Percentiles rank a stretch among this genome's conserved stretches.
These are phyloP conservation scores for Ceratocystis diversiconidia DNA, from an alignment of 2,329 filamentous ascomycete genomes.

Conservation along the genomic window DNA sequence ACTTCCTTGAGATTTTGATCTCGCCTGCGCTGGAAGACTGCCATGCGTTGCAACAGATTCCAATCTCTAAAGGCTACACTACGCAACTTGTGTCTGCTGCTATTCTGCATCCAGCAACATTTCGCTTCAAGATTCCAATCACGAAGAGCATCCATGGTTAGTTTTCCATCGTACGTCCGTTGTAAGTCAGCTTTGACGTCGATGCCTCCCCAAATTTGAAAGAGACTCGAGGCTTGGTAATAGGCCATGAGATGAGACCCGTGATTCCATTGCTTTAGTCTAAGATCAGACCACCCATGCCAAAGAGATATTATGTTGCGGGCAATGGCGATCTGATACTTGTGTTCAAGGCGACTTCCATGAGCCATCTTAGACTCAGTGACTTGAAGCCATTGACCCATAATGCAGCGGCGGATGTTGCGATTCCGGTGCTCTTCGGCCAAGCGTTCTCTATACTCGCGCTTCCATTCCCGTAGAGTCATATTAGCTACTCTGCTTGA, in stretches of 20 bases:
- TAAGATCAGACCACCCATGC: conserved; percentile 7
- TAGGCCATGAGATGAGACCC: conserved; percentile 9
- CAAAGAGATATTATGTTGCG: conserved; percentile 5
- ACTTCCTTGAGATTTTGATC: background rate
- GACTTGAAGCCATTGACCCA: conserved; percentile 18
- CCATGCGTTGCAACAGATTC: conserved; percentile 17
- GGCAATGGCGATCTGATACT: background rate
- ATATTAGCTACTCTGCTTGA: conserved; percentile 15
- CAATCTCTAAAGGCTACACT: conserved; percentile 16
- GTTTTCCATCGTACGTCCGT: conserved; percentile 7
- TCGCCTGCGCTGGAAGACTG: conserved; percentile 8
- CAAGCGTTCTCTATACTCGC: conserved; percentile 10
- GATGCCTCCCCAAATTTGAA: conserved; percentile 2
- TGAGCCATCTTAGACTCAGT: background rate
- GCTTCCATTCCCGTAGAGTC: conserved; percentile 15
- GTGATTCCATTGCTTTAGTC: background rate
- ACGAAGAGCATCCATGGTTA: conserved; percentile 8
- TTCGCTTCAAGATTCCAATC: conserved; percentile 18
- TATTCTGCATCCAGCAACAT: conserved; percentile 9
- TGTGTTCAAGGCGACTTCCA: conserved; percentile 7
- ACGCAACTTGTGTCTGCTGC: conserved; percentile 9
- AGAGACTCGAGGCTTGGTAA: background rate
- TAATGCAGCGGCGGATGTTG: conserved; percentile 6
- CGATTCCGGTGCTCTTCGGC: conserved; percentile 15
- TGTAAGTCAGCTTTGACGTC: conserved; percentile 6